Conservation (phyloP, 2,329 filamentous ascomycete species). For the Verticillium longisporum region DNA sequence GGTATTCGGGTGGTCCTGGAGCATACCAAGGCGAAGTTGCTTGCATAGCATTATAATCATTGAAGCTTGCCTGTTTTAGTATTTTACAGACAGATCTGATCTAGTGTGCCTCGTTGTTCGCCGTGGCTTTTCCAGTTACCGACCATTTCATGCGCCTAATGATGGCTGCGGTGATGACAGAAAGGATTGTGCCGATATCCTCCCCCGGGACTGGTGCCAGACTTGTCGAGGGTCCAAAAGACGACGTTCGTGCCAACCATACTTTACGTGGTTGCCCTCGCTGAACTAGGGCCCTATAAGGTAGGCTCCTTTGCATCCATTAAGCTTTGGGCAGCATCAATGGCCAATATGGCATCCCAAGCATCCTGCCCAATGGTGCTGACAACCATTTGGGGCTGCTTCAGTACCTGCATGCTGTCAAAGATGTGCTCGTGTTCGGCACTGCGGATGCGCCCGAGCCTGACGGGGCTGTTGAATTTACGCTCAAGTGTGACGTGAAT, state of each 20-base stretch:
- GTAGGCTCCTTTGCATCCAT: not conserved
- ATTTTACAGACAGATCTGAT: too few relatives aligned
- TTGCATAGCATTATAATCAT: slow-evolving; percentile 5
- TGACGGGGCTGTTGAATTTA: not conserved
- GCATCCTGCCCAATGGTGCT: not conserved
- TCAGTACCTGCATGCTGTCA: not conserved
- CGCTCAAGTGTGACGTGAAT: not conserved
- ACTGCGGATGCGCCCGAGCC: not conserved
- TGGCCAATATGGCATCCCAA: not conserved
- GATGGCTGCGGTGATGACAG: too few relatives aligned
- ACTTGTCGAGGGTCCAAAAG: too few relatives aligned
- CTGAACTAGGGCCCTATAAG: too few relatives aligned
- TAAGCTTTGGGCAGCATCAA: not conserved
- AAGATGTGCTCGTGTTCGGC: not conserved
- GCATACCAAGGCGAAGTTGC: slow-evolving; percentile 35
- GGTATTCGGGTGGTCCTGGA: slow-evolving; percentile 49
- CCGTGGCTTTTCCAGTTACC: too few relatives aligned
- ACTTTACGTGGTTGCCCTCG: too few relatives aligned
- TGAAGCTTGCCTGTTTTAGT: not conserved
- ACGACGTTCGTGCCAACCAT: too few relatives aligned
- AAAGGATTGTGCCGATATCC: too few relatives aligned
- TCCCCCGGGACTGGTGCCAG: too few relatives aligned
- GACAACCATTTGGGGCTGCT: not conserved
- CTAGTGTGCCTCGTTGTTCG: too few relatives aligned
- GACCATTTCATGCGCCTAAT: too few relatives aligned